Base-by-base conservation (phyloP, 1,284 basidiomycete genomes). In the Fomitopsis pinicola region DNA sequence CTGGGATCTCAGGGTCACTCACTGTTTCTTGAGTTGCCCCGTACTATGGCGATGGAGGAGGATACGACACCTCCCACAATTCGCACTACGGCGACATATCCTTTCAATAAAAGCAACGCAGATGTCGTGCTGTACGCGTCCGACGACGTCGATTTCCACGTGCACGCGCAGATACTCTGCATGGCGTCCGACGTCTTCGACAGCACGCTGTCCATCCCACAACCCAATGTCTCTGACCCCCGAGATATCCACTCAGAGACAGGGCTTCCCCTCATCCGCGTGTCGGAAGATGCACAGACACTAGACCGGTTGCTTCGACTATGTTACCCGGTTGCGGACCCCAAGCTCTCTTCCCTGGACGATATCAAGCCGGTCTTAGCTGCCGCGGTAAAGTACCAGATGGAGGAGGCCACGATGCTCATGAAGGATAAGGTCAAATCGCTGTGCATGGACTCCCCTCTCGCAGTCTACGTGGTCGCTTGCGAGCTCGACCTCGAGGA, bases 61-160 rank as follows among this genome's bases (percentile, higher is more conserved):
- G 15, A 22, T 30, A 22, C n/a, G 3, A 19, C 15, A 5, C 42
- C 28, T 17, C 19, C 46, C 26, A 26, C 8, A 17, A 14, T 22
- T 14, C 46, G 46, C 12, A 48, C 22, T 2, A 19, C 58, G n/a
- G 62, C 63, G 42, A 30, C 54, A 3, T 12, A 19, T 33, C 64
- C 63, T 1, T 67, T 65, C 63, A 59, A 62, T 50, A 62, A 54
- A 17, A 35, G 40, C 6, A 12, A 36, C 22, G 65, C 62, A 0
- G 65, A 67, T 35, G 48, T 67, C 28, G 55, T 67, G 42, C 53
- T 67, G n/a, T 62, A 56, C 19, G 44, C 60, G 28, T 50, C 48
- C 33, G 60, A 67, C 52, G 19, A 26, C 5, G 55, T 62, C 35
- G 59, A 60, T 5, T 66, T 64, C 46, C 57, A 40, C 15, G 58